Evolutionary conservation across 2,329 filamentous ascomycete genomes (phyloP).

Genomic region (Sclerotinia sclerotiorum): DNA sequence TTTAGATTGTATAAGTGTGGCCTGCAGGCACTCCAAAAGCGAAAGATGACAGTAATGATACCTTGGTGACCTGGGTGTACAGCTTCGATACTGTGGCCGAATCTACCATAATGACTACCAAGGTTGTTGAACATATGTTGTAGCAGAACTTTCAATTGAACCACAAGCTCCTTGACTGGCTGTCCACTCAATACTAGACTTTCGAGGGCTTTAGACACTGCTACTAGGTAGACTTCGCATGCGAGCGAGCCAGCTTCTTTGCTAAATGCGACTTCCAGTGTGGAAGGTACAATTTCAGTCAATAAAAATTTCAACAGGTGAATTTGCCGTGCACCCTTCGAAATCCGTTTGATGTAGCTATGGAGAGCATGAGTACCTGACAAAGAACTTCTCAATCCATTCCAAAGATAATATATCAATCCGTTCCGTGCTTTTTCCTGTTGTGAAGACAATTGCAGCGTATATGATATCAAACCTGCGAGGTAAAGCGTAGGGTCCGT

Average conservation of each 20-base stretch:
- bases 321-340: slow-evolving; percentile 30
- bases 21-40: slow-evolving; percentile 34
- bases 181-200: slow-evolving; percentile 24
- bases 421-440: slow-evolving; percentile 29
- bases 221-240: slow-evolving; percentile 33
- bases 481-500: slow-evolving; percentile 36
- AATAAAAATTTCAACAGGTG: slow-evolving; percentile 36
- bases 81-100: slow-evolving; percentile 18
- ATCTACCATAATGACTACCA: slow-evolving; percentile 7
- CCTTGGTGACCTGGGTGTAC: slow-evolving; percentile 28
- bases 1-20: slow-evolving; percentile 20
- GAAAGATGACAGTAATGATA: slow-evolving; percentile 28
- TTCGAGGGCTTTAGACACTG: slow-evolving; percentile 23
- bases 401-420: slow-evolving; percentile 38
- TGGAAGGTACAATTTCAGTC: slow-evolving; percentile 34
- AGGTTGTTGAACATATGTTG: slow-evolving; percentile 33
- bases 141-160: slow-evolving; percentile 30
- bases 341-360: slow-evolving; percentile 29
- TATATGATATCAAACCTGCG: slow-evolving; percentile 37
- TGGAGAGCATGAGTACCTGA: slow-evolving; percentile 22
- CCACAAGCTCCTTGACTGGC: slow-evolving; percentile 15
- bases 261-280: slow-evolving; percentile 32
- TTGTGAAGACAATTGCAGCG: slow-evolving; percentile 30
- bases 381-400: slow-evolving; percentile 35
- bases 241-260: slow-evolving; percentile 32